A percentile compares a stretch with the other conserved stretches of the same genome.
phyloP scores from a whole-genome alignment of 495 filamentous ascomycete genomes.

The Bacidia gigantensis region DNA sequence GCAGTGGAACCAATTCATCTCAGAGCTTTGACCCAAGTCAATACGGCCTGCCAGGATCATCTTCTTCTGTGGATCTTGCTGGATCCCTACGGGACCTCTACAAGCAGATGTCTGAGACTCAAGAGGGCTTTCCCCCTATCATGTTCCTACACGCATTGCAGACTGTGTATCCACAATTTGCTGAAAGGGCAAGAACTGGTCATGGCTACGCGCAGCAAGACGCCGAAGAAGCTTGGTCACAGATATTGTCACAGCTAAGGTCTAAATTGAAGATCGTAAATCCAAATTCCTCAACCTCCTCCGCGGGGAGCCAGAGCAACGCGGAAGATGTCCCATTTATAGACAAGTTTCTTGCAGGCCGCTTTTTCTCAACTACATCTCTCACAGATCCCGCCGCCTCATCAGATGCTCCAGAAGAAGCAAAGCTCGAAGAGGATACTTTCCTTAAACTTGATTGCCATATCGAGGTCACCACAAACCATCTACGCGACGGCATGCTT shows the following conservation, averaged over 20 bases:
- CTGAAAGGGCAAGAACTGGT: slow-evolving; percentile 66
- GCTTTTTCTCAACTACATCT: slow-evolving; percentile 59
- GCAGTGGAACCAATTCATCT: slow-evolving; percentile 17
- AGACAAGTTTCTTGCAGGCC: slow-evolving; percentile 77
- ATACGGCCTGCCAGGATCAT: slow-evolving; percentile 46
- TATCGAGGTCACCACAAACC: slow-evolving; percentile 73
- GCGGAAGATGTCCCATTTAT: slow-evolving; percentile 54
- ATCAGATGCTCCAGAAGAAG: slow-evolving; percentile 59
- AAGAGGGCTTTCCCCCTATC: slow-evolving; percentile 73
- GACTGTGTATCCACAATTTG: slow-evolving; percentile 81
- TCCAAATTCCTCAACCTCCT: slow-evolving; percentile 9
- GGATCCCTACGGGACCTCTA: slow-evolving; percentile 73
- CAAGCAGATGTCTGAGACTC: slow-evolving; percentile 85
- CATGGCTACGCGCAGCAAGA: slow-evolving; percentile 89
- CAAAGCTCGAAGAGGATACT: slow-evolving; percentile 48
- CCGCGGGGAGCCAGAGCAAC: slow-evolving; percentile 27
- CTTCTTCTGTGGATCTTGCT: slow-evolving; percentile 58
- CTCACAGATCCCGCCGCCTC: slow-evolving; percentile 67
- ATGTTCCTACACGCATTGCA: slow-evolving; percentile 76
- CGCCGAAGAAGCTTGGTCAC: slow-evolving; percentile 96
- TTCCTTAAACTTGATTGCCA: slow-evolving; percentile 95
- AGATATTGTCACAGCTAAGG: slow-evolving; percentile 77
- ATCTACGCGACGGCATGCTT: slow-evolving; percentile 73
- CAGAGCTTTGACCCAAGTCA: slow-evolving; percentile 38
- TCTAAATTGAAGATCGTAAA: slow-evolving; percentile 60